These are phyloP conservation scores for Colletotrichum noveboracense DNA, from an alignment of 2,329 filamentous ascomycete genomes.

Conservation along the genomic window DNA sequence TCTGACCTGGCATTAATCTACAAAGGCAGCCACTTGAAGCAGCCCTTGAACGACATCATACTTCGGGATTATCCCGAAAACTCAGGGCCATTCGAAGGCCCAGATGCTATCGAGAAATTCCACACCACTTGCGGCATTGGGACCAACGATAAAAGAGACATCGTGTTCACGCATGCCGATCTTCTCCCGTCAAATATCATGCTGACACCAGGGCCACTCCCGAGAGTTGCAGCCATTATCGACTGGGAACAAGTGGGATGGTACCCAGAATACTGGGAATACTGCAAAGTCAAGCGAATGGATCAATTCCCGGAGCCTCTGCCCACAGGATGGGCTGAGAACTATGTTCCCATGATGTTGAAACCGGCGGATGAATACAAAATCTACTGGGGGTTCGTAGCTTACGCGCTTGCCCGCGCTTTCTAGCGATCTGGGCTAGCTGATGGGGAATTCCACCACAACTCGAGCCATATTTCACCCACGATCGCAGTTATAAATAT, in stretches of 20 bases:
- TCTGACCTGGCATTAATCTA: not conserved
- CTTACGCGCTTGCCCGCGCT: not conserved
- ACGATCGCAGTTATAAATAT: not conserved
- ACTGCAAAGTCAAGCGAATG: not conserved
- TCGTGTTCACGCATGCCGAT: not conserved
- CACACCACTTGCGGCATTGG: not conserved
- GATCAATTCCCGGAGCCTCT: not conserved
- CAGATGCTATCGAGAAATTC: not conserved
- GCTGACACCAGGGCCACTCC: not conserved
- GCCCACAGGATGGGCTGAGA: not conserved
- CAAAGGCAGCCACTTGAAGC: not conserved
- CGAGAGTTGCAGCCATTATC: not conserved
- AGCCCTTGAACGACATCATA: not conserved
- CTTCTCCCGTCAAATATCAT: not conserved
- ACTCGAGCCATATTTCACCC: not conserved
- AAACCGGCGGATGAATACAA: not conserved
- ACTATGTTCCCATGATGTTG: not conserved
- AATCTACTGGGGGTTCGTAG: rapidly evolving
- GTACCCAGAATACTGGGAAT: not conserved
- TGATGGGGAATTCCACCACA: not conserved
- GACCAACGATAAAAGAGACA: no score
- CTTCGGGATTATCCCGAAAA: not conserved
- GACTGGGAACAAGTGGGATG: not conserved
- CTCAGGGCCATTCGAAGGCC: not conserved
- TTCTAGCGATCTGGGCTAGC: not conserved